Conservation (phyloP, 192 early-diverging fungal species). For the Backusella sp. region DNA sequence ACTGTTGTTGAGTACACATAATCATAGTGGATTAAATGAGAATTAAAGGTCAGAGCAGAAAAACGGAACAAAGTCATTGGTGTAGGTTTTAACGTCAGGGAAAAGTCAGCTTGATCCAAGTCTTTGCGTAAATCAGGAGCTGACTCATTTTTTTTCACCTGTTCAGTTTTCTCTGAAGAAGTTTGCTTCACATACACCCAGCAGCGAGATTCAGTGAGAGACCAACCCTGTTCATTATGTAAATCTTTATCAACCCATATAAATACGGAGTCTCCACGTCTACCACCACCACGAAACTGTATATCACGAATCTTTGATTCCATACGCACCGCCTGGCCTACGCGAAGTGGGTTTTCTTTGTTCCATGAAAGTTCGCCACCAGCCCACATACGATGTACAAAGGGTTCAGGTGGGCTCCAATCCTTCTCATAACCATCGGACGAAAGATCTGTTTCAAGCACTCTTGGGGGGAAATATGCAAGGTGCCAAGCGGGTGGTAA, state of each 20-base stretch:
- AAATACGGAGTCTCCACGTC: slow-evolving; percentile 63
- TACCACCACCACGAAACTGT: slow-evolving; percentile 48
- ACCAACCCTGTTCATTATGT: slow-evolving; percentile 57
- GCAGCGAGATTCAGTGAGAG: slow-evolving; percentile 64
- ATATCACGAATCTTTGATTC: slow-evolving; percentile 54
- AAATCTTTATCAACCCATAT: slow-evolving; percentile 67
- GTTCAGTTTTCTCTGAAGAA: neutral
- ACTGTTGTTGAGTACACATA: slow-evolving; percentile 5
- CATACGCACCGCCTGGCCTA: slow-evolving; percentile 62
- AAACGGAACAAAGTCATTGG: slow-evolving; percentile 11
- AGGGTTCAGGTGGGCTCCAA: slow-evolving; percentile 76
- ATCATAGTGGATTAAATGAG: slow-evolving; percentile 17
- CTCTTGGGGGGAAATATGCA: slow-evolving; percentile 73
- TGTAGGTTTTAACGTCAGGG: neutral
- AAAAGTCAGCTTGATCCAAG: neutral
- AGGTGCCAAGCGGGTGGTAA: slow-evolving; percentile 78
- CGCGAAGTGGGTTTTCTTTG: slow-evolving; percentile 54
- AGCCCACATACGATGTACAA: slow-evolving; percentile 84
- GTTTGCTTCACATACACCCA: slow-evolving; percentile 57
- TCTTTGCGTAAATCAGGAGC: neutral
- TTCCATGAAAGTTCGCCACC: slow-evolving; percentile 71
- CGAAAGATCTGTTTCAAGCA: slow-evolving; percentile 65
- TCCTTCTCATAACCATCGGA: slow-evolving; percentile 80
- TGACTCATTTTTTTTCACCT: neutral
- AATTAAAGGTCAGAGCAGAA: slow-evolving; percentile 20